Percentiles rank a stretch among this genome's conserved stretches.
phyloP scores from a whole-genome alignment of 2,329 filamentous ascomycete genomes.

The Atkinsonella hypoxylon region DNA sequence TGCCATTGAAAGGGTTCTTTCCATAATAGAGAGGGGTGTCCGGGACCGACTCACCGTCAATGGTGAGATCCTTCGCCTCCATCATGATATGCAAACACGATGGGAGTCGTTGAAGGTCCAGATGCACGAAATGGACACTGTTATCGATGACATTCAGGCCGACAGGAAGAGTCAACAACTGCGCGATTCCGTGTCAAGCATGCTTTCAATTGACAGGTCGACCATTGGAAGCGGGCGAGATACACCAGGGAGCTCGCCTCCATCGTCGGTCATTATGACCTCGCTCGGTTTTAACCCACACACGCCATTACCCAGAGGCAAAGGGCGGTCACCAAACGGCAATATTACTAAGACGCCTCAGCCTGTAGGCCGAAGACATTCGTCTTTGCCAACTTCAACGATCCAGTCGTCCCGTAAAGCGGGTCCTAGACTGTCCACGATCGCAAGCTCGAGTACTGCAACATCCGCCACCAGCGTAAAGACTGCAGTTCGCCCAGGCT shows the following conservation, averaged over 20 bases:
- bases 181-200: constrained; percentile 85
- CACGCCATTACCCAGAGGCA: constrained; percentile 32
- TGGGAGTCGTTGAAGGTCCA: constrained; percentile 67
- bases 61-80: constrained; percentile 79
- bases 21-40: constrained; percentile 92
- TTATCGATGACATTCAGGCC: constrained; percentile 59
- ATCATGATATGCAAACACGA: constrained; percentile 73
- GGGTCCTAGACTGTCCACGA: constrained; percentile 32
- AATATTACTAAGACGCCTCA: constrained; percentile 31
- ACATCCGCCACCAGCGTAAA: constrained; percentile 26
- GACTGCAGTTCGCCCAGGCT: constrained; percentile 31
- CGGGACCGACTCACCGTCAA: constrained; percentile 93
- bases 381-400: constrained; percentile 34
- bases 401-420: constrained; percentile 29
- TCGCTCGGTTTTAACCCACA: constrained; percentile 36
- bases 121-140: constrained; percentile 64
- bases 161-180: constrained; percentile 60
- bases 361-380: constrained; percentile 32
- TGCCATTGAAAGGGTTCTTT: constrained; percentile 80
- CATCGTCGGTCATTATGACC: constrained; percentile 50
- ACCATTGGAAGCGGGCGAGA: constrained; percentile 56
- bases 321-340: constrained; percentile 35
- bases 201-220: constrained; percentile 72
- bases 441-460: constrained; percentile 38
- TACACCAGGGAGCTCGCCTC: constrained; percentile 56